Percentiles rank a stretch among this genome's conserved stretches.
Evolutionary conservation across 805 yeast genomes (phyloP).

Genomic region (Spathaspora boniae): DNA sequence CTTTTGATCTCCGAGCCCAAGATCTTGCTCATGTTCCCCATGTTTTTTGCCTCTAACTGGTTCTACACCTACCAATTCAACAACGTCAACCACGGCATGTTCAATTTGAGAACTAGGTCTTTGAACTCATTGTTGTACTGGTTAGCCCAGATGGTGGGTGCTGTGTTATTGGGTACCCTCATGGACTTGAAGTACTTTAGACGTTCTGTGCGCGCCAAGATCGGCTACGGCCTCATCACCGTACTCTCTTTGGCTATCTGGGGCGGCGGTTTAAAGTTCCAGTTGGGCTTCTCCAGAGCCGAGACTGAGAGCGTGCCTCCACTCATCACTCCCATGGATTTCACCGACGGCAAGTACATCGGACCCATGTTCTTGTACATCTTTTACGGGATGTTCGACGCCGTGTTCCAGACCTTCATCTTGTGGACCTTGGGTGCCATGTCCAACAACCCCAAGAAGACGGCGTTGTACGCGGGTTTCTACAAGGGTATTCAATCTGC

Average conservation of each 20-base stretch:
- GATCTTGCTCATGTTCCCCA: slow-evolving; percentile 49
- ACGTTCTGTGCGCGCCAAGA: slow-evolving; percentile 45
- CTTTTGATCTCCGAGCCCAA: slow-evolving; percentile 40
- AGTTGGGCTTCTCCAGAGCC: slow-evolving; percentile 38
- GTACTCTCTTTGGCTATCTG: slow-evolving; percentile 46
- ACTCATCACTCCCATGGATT: slow-evolving; percentile 37
- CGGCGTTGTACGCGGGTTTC: slow-evolving; percentile 56
- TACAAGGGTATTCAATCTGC: slow-evolving; percentile 65
- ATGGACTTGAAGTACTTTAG: slow-evolving; percentile 42
- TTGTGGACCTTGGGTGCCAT: slow-evolving; percentile 60
- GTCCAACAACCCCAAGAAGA: slow-evolving; percentile 53
- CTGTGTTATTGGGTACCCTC: slow-evolving; percentile 44
- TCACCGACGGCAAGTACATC: slow-evolving; percentile 43
- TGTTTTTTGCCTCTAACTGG: slow-evolving; percentile 64
- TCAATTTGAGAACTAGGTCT: slow-evolving; percentile 58
- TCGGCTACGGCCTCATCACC: slow-evolving; percentile 41
- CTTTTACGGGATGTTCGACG: slow-evolving; percentile 58
- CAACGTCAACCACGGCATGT: slow-evolving; percentile 52
- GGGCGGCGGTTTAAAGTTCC: slow-evolving; percentile 58
- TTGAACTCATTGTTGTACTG: slow-evolving; percentile 60
- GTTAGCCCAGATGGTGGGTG: slow-evolving; percentile 59
- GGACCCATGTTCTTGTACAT: slow-evolving; percentile 63
- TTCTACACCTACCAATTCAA: slow-evolving; percentile 65
- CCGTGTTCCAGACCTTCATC: slow-evolving; percentile 55
- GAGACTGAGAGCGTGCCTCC: slow-evolving; percentile 18